A percentile compares a stretch with the other conserved stretches of the same genome.
Conservation (phyloP, 805 yeast genomes). For the Priceomyces castillae region DNA sequence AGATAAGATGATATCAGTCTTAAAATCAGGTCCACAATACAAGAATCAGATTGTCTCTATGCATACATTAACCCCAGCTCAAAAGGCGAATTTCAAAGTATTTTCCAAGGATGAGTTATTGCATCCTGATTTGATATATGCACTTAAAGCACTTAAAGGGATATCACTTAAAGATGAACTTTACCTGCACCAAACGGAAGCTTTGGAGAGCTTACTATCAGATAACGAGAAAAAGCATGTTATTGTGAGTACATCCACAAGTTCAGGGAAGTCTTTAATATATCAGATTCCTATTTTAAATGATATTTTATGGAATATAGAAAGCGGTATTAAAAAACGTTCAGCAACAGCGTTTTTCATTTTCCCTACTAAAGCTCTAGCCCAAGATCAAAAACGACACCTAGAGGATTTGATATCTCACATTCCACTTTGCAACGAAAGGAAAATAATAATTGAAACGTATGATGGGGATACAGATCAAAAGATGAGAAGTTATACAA, state of each 20-base stretch:
- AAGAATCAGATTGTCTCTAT: conserved; percentile 59
- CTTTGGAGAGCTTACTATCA: conserved; percentile 53
- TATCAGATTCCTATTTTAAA: conserved; percentile 83
- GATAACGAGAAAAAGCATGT: conserved; percentile 53
- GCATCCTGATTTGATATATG: conserved; percentile 46
- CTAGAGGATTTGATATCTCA: conserved; percentile 53
- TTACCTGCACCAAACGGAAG: conserved; percentile 81
- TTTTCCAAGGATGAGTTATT: conserved; percentile 31
- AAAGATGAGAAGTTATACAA: conserved; percentile 49
- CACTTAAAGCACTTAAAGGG: conserved; percentile 47
- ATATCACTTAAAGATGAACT: conserved; percentile 45
- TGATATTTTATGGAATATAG: conserved; percentile 36
- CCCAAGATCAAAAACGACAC: conserved; percentile 94
- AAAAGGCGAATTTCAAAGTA: conserved; percentile 44
- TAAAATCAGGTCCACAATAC: conserved; percentile 52
- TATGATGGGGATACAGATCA: conserved; percentile 92
- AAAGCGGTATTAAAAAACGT: conserved; percentile 25
- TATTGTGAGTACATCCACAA: conserved; percentile 90
- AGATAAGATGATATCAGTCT: conserved; percentile 45
- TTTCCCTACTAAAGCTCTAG: conserved; percentile 96
- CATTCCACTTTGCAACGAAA: conserved; percentile 40
- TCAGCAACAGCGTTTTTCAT: conserved; percentile 72
- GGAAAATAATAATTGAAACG: conserved; percentile 62
- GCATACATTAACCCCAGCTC: conserved; percentile 45
- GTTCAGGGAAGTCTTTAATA: conserved; percentile 92